Base-by-base conservation (phyloP, 805 yeast genomes). In the Lachancea mirantina region DNA sequence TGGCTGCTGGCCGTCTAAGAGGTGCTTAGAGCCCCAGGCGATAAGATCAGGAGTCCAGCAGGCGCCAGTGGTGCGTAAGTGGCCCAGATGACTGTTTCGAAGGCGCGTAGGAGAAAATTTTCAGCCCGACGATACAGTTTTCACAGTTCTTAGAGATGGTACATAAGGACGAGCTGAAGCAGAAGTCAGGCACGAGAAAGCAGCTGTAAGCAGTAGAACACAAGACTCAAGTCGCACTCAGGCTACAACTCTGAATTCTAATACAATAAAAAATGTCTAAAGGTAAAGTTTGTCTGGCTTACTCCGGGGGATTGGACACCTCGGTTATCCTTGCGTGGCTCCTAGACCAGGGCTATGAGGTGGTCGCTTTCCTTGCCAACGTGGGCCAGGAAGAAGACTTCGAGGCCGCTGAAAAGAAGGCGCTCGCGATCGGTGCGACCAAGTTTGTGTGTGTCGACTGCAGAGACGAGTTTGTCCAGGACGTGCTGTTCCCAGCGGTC, bases 331-430 rank as follows among this genome's bases (percentile, higher is more conserved):
- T 92, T 48, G 98, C 98, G 29, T 92, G 98, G 98, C 76, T 92
- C 62, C 73, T 92, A 47, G 98, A 92, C 64, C 76, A 92, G 68
- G 98, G 96, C 43, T 92, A 89, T 65, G 98, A 92, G 67, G 98
- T 92, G 39, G 79, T 92, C 57, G 96, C 96, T 36, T 92, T 92
- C 71, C 76, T 92, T 79, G 98, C 98, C 58, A 81, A 92, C 67
- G 88, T 92, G 52, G 98, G 98, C 52, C 98, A 92, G 72, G 98
- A 92, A 70, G 98, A 92, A 72, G 98, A 92, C 65, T 92, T 92
- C 52, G 96, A 78, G 40, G 97, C 89, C 40, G 98, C 98, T 42
- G 84, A 85, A 61, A 87, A 76, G 61, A 92, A 92, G 69, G 98
- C 98, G 14, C 70, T 89, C 51, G 84, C 88, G 52, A 85, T 92